Evolutionary conservation across 225 moss, liverwort and hornwort species (phyloP), one percentile per base, ranked within the genome.

Genomic region (Ulota crispa): DNA sequence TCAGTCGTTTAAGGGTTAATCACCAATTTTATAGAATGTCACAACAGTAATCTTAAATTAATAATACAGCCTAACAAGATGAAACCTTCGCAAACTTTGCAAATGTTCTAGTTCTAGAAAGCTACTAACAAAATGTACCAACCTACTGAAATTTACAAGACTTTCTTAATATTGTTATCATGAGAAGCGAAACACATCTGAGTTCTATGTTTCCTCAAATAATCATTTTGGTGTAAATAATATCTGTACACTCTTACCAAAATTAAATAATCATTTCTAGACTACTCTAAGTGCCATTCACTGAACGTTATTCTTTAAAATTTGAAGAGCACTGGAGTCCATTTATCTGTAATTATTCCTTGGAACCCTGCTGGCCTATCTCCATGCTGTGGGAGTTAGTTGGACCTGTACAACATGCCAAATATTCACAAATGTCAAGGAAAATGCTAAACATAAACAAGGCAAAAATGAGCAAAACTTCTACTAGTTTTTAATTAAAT

Each of bases 331-430:
- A 8, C 6, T 2, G 26, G 26, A 20, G n/a, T 16, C 37, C 41
- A n/a, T 15, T 20, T 53, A 56, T 27, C 50, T 57, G 20, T 54
- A 30, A 54, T 8, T 42, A 55, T 12, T 55, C 30, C 76, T 76
- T 47, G 69, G 57, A 26, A 9, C 57, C 24, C 24, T 79, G 64
- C 41, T 83, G 11, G 3, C 0, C 42, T 24, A 76, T 66, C 32
- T 83, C 72, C 52, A 75, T 15, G 21, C 69, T 70, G 68, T 75
- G 69, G 9, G 37, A 78, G 30, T 76, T 60, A 43, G 16, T 39
- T 52, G 76, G 19, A 28, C 41, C 83, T 86, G 76, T 6, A 64
- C 64, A 71, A 64, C 64, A 71, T 36, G 28, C 37, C 27, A 73
- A 60, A 1, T 63, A 68, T 10, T 2, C 18, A 10, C n/a, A 52